phyloP scores from a whole-genome alignment of 2,329 filamentous ascomycete species.

The Periconia sp. region DNA sequence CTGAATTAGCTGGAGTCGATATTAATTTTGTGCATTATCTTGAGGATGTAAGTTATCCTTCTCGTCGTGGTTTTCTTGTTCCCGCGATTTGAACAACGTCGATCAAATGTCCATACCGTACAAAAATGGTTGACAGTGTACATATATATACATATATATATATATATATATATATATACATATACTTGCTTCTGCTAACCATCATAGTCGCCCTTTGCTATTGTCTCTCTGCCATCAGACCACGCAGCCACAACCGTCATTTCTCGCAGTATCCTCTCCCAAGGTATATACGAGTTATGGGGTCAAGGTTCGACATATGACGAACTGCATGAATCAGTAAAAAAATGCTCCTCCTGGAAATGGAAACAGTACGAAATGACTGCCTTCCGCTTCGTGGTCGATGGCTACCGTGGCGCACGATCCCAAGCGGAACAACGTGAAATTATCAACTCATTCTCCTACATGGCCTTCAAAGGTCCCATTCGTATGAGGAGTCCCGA shows the following conservation, averaged over 20 bases:
- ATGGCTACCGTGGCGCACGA: conserved; percentile 78
- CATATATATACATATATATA: background rate
- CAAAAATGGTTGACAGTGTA: conserved; percentile 1
- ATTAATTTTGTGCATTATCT: conserved; percentile 76
- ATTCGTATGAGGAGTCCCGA: conserved; percentile 72
- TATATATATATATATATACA: background rate
- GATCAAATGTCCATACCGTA: background rate
- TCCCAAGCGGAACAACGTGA: conserved; percentile 63
- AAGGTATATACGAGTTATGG: conserved; percentile 89
- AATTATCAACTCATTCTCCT: conserved; percentile 81
- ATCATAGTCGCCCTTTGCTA: conserved; percentile 78
- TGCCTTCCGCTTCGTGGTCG: conserved; percentile 83
- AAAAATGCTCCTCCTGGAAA: conserved; percentile 57
- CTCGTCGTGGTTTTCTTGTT: background rate
- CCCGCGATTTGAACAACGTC: too few species aligned
- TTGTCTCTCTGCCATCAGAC: conserved; percentile 67
- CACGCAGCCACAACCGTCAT: conserved; percentile 68
- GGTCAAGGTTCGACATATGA: conserved; percentile 69
- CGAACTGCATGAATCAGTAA: conserved; percentile 68
- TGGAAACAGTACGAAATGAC: conserved; percentile 67
- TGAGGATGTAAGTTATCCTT: conserved; percentile 62
- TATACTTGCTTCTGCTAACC: background rate
- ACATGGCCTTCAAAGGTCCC: conserved; percentile 74
- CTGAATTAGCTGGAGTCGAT: conserved; percentile 65
- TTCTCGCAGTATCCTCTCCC: conserved; percentile 75